phyloP scores from a whole-genome alignment of 306 rosid genomes.

The cucumber (Cucumis sativus) region Cucumber_9930_V3 NC_026660.2:6645001-6645500 shows the following conservation, averaged over 20 bases:
- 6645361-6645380: too few relatives aligned
- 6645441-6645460: constrained; percentile 62
- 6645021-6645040: constrained; percentile 86
- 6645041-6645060: constrained; percentile 94
- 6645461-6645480: constrained; percentile 98
- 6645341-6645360: background rate
- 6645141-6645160: constrained; percentile 35
- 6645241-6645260: constrained; percentile 37
- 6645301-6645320: background rate
- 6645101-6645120: constrained; percentile 93
- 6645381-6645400: background rate
- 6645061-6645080: constrained; percentile 89
- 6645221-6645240: constrained; percentile 61
- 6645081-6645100: constrained; percentile 65
- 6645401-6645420: background rate
- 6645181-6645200: constrained; percentile 21
- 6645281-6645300: background rate
- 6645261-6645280: background rate
- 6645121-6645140: constrained; percentile 88
- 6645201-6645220: constrained; percentile 34
- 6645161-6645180: constrained; percentile 20
- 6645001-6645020: constrained; percentile 43
- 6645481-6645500: constrained; percentile 92
- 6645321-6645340: background rate
- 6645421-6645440: background rate